Evolutionary conservation across 2,329 filamentous ascomycete genomes (phyloP), one percentile per base, ranked within the genome.

Genomic region (Colletotrichum sp.): DNA sequence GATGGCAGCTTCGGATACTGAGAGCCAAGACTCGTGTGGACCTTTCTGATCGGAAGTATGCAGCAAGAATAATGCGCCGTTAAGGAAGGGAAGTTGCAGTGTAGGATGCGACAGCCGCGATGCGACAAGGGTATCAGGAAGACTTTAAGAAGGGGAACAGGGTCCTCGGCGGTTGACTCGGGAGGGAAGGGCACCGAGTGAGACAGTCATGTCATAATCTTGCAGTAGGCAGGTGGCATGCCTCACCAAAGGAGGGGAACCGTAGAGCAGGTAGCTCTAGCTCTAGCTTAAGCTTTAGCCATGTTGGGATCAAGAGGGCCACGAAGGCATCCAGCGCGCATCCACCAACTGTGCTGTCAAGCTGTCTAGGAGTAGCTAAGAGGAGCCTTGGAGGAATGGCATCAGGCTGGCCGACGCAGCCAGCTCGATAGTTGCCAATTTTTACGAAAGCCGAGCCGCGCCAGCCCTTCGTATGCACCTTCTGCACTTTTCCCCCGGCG

Each of bases 131-230:
- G 68, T 68, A 39, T 32, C n/a, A 5, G 15, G 57, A 24, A 30
- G 52, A 72, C 68, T 75, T 75, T 75, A 75, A 68, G 59, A 68
- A 59, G 36, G 30, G 59, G 15, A 49, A 30, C 24, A 26, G 60
- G 49, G 26, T 9, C 44, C 24, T 68, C 32, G 24, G 39, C 66
- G 66, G 34, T 68, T 68, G 24, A 21, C 59, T 74, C 62, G 55
- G 63, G 36, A 55, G 52, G 68, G 34, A 28, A 10, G 63, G 59
- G 36, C 49, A 64, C 16, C 15, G 44, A 64, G 57, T 76, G 73
- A 76, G 70, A 76, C 74, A 76, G 70, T 66, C 74, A 76, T 74
- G 74, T 74, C 74, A 76, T 76, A 74, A 73, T 76, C 59, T 67
- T 60, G 57, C 65, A 64, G 63, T 18, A 30, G 36, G 62, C 55